A percentile compares a stretch with the other conserved stretches of the same genome.
phyloP scores from a whole-genome alignment of 768 basidiomycete genomes.

The Nevesoporus exiguus region DNA sequence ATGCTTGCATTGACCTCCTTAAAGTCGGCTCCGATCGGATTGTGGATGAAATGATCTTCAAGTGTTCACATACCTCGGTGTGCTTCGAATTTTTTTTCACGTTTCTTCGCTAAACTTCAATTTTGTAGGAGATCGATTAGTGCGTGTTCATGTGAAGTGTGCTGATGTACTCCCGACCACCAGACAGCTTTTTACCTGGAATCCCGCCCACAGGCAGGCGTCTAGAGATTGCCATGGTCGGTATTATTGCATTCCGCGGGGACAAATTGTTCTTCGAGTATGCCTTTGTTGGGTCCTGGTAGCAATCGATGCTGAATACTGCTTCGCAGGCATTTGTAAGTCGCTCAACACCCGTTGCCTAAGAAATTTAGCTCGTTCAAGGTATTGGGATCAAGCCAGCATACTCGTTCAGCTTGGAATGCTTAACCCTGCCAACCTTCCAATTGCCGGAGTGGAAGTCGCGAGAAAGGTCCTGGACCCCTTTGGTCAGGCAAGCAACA shows the following conservation, averaged over 20 bases:
- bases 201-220: slow-evolving; percentile 37
- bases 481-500: slow-evolving; percentile 39
- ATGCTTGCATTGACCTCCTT: background rate
- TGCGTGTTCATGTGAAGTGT: slow-evolving; percentile 16
- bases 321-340: slow-evolving; percentile 19
- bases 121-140: slow-evolving; percentile 40
- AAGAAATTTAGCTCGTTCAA: slow-evolving; percentile 12
- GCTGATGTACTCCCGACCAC: slow-evolving; percentile 3
- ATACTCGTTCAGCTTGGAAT: slow-evolving; percentile 42
- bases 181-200: slow-evolving; percentile 30
- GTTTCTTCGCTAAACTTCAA: background rate
- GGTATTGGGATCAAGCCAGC: slow-evolving; percentile 51
- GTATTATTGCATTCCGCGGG: slow-evolving; percentile 45
- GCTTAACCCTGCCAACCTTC: slow-evolving; percentile 30
- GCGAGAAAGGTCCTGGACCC: slow-evolving; percentile 41
- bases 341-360: background rate
- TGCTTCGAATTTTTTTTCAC: background rate
- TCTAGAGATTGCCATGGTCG: slow-evolving; percentile 41
- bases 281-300: background rate
- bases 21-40: slow-evolving; percentile 42
- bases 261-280: slow-evolving; percentile 49
- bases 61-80: slow-evolving; percentile 39
- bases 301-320: background rate
- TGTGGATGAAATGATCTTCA: slow-evolving; percentile 48
- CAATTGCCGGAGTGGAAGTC: slow-evolving; percentile 39